Percentiles rank a stretch among this genome's conserved stretches.
Evolutionary conservation across 2,329 filamentous ascomycete species (phyloP).

Genomic region (Penicillium palitans): DNA sequence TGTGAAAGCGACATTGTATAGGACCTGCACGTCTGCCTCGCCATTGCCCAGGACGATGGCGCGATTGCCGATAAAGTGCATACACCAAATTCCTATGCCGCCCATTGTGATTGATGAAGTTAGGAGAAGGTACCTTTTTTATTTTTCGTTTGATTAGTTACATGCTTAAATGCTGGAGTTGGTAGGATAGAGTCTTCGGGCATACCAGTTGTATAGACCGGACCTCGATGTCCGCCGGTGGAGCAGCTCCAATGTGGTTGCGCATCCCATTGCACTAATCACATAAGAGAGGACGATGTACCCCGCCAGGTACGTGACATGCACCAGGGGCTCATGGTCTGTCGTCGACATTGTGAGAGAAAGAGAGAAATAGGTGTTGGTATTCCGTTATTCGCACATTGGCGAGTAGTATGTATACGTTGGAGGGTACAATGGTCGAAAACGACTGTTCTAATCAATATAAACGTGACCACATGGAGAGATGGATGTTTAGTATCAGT

Average conservation of each 20-base stretch:
- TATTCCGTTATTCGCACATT: not conserved
- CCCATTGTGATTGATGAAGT: slow-evolving; percentile 70
- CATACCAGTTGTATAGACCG: slow-evolving; percentile 69
- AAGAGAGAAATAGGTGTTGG: not conserved
- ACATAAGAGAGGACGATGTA: slow-evolving; percentile 69
- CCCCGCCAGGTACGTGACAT: slow-evolving; percentile 50
- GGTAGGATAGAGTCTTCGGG: not conserved
- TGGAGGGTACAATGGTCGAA: not conserved
- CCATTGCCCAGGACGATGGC: slow-evolving; percentile 71
- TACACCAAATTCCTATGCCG: slow-evolving; percentile 72
- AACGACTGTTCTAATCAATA: not conserved
- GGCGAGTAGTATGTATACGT: too few relatives aligned
- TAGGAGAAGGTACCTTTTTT: slow-evolving; percentile 59
- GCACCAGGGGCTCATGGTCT: slow-evolving; percentile 10
- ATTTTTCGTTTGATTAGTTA: not conserved
- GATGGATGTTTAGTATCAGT: not conserved
- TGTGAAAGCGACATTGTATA: slow-evolving; percentile 71
- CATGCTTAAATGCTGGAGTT: not conserved
- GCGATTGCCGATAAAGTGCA: slow-evolving; percentile 83
- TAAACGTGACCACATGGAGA: not conserved
- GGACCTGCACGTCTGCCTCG: slow-evolving; percentile 64
- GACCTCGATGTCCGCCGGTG: slow-evolving; percentile 70
- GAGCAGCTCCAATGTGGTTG: slow-evolving; percentile 78
- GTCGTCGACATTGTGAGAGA: slow-evolving; percentile 22
- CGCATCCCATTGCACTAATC: slow-evolving; percentile 72